Percentiles rank a stretch among this genome's conserved stretches.
phyloP scores from a whole-genome alignment of 176 grass and related monocot species.

The Eleusine indica region DNA sequence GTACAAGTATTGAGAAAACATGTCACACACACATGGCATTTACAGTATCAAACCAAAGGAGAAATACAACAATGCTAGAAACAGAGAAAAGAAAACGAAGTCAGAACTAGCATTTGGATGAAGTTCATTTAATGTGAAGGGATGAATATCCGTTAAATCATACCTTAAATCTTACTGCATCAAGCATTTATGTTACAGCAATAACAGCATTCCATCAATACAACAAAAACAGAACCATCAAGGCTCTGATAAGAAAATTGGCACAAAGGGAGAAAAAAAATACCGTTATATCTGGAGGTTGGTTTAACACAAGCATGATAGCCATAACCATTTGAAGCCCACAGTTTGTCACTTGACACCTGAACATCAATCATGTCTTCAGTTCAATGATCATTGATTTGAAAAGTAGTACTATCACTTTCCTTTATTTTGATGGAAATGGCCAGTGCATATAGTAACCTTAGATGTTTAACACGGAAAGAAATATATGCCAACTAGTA shows the following conservation, averaged over 20 bases:
- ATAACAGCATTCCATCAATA: neutral
- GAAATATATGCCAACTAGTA: neutral
- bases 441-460: neutral
- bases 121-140: neutral
- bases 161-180: neutral
- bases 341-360: conserved; percentile 56
- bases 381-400: neutral
- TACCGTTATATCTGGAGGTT: conserved; percentile 82
- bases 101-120: neutral
- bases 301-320: conserved; percentile 73
- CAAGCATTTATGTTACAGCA: conserved; percentile 5
- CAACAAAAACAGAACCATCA: conserved; percentile 1
- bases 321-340: conserved; percentile 68
- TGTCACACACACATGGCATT: neutral
- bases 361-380: conserved; percentile 33
- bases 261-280: conserved; percentile 30
- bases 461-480: neutral
- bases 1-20: neutral
- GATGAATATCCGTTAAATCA: neutral
- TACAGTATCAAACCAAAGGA: conserved; percentile 12
- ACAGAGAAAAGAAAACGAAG: neutral
- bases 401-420: neutral
- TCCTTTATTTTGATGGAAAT: neutral
- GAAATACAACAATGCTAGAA: neutral
- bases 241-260: neutral